A percentile compares a stretch with the other conserved stretches of the same genome.
Conservation (phyloP, 2,329 filamentous ascomycete genomes). For the Reticulascus tulasneorum region DNA sequence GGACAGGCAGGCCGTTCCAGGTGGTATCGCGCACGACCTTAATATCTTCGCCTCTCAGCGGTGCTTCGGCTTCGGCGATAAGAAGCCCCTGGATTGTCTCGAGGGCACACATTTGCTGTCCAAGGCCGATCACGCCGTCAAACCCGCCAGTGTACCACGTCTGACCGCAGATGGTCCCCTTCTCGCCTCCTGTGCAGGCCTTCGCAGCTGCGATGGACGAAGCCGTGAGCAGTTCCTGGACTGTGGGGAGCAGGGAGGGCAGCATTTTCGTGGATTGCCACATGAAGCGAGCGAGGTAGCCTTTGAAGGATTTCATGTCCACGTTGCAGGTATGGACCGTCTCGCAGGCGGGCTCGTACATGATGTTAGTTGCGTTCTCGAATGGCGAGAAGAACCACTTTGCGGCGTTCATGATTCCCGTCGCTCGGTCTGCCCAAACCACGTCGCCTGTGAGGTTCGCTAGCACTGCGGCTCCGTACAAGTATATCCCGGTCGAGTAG, state of each 20-base stretch:
- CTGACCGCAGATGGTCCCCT: conserved; percentile 53
- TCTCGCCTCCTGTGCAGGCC: conserved; percentile 52
- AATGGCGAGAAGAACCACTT: conserved; percentile 50
- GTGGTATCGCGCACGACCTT: conserved; percentile 32
- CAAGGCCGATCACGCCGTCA: conserved; percentile 52
- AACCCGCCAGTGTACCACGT: conserved; percentile 58
- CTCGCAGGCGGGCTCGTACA: conserved; percentile 68
- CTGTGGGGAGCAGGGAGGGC: conserved; percentile 45
- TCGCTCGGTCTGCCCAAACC: conserved; percentile 51
- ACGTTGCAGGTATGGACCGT: conserved; percentile 49
- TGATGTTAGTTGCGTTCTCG: conserved; percentile 51
- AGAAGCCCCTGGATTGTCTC: conserved; percentile 60
- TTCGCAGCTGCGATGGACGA: conserved; percentile 53
- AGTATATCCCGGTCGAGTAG: conserved; percentile 61
- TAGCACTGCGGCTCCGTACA: conserved; percentile 61
- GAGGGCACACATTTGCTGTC: conserved; percentile 62
- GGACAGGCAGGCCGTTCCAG: too few species aligned
- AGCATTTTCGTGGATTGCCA: conserved; percentile 54
- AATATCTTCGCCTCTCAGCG: conserved; percentile 39
- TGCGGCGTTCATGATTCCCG: conserved; percentile 47
- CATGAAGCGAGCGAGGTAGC: conserved; percentile 61
- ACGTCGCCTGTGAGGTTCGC: conserved; percentile 54
- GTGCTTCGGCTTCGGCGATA: conserved; percentile 35
- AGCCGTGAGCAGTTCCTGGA: conserved; percentile 44
- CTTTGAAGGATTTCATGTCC: conserved; percentile 67